Percentiles rank a stretch among this genome's conserved stretches.
Conservation (phyloP, 768 basidiomycete species). For the Russula sp. region DNA sequence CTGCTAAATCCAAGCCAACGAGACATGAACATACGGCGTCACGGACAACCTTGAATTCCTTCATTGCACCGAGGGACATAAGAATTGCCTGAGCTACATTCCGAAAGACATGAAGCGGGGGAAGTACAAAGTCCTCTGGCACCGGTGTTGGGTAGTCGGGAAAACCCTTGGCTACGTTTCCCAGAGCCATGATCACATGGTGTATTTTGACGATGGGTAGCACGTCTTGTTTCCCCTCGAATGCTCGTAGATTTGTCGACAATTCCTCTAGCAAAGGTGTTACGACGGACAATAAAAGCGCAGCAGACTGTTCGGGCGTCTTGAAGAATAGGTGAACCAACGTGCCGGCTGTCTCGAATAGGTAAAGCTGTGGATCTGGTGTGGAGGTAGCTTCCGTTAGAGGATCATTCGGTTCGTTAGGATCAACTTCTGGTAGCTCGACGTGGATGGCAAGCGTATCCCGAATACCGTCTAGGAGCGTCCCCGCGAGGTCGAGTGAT, state of each 20-base stretch:
- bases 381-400: conserved; percentile 71
- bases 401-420: conserved; percentile 52
- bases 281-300: conserved; percentile 67
- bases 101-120: conserved; percentile 73
- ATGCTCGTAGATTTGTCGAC: conserved; percentile 47
- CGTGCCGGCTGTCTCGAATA: conserved; percentile 88
- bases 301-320: conserved; percentile 59
- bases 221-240: conserved; percentile 57
- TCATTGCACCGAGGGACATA: conserved; percentile 84
- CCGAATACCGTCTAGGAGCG: conserved; percentile 64
- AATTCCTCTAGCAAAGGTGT: conserved; percentile 78
- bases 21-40: conserved; percentile 66
- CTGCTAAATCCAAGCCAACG: background rate
- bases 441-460: conserved; percentile 75
- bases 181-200: conserved; percentile 90
- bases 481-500: conserved; percentile 60
- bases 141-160: conserved; percentile 78
- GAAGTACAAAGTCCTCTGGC: conserved; percentile 59
- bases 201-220: conserved; percentile 83
- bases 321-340: conserved; percentile 73
- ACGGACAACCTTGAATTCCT: conserved; percentile 75
- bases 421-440: conserved; percentile 72
- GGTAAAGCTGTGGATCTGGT: conserved; percentile 88
- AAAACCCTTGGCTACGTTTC: conserved; percentile 94
- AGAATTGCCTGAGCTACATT: conserved; percentile 84